Percentiles rank a stretch among this genome's conserved stretches.
Conservation (phyloP, 306 rosid genomes). For the Arachis stenosperma region DNA sequence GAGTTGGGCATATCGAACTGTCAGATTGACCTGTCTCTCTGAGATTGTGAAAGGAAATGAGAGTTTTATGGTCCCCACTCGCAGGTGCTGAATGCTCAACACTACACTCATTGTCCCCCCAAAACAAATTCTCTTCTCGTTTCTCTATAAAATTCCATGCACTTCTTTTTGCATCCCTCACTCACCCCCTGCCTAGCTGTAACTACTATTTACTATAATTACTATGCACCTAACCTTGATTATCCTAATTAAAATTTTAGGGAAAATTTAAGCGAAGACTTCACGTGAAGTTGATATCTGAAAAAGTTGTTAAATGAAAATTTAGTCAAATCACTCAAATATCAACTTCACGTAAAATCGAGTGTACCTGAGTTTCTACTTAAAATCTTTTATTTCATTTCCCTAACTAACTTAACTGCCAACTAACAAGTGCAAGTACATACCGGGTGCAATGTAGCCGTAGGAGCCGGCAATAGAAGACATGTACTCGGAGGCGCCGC, state of each 20-base stretch:
- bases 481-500: conserved; percentile 84
- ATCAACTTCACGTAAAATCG: too few relatives aligned
- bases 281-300: too few relatives aligned
- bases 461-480: conserved; percentile 90
- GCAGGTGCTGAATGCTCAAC: too few relatives aligned
- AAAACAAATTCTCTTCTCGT: conserved; percentile 11
- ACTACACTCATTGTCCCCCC: neutral
- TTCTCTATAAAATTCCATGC: conserved; percentile 31
- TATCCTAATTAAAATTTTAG: too few relatives aligned
- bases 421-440: neutral
- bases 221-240: too few relatives aligned
- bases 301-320: too few relatives aligned
- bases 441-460: conserved; percentile 96
- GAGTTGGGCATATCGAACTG: neutral
- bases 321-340: too few relatives aligned
- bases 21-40: conserved; percentile 27
- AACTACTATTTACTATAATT: too few relatives aligned
- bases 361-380: too few relatives aligned
- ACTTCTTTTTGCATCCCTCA: neutral
- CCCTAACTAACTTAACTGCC: too few relatives aligned
- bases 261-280: too few relatives aligned
- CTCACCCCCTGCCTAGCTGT: neutral
- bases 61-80: neutral
- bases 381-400: too few relatives aligned
- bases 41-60: conserved; percentile 1